Evolutionary conservation across 75 land plant species (phyloP).

Genomic region (Cunninghamia lanceolata): DNA sequence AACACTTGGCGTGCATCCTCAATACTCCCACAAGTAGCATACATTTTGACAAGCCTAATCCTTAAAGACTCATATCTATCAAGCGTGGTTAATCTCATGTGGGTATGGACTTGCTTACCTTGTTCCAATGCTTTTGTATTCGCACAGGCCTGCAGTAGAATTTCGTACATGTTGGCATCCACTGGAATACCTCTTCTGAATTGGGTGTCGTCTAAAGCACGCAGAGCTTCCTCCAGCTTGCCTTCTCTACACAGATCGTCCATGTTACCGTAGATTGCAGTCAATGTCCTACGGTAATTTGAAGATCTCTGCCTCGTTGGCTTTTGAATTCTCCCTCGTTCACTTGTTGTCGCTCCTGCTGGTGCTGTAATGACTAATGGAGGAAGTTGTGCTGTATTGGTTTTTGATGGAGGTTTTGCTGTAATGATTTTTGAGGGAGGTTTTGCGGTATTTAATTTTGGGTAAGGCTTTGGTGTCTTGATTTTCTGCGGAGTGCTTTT

Average conservation of each 20-base stretch:
- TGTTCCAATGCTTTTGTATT: not conserved
- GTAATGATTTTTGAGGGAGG: not conserved
- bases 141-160: not conserved
- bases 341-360: not conserved
- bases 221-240: not conserved
- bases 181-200: not conserved
- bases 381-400: not conserved
- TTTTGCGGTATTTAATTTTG: too few relatives aligned
- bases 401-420: not conserved
- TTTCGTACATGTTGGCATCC: not conserved
- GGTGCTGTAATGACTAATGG: not conserved
- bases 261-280: not conserved
- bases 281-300: not conserved
- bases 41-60: not conserved
- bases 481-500: not conserved
- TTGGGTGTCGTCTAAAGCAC: not conserved
- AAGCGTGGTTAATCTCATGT: not conserved
- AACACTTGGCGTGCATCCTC: conserved; percentile 6
- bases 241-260: not conserved
- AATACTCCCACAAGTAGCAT: not conserved
- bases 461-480: not conserved
- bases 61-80: not conserved
- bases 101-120: conserved; percentile 9
- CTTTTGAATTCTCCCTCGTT: not conserved
- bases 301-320: not conserved